Conservation (phyloP, 257 asterid species). For the Plantago elongata region DNA sequence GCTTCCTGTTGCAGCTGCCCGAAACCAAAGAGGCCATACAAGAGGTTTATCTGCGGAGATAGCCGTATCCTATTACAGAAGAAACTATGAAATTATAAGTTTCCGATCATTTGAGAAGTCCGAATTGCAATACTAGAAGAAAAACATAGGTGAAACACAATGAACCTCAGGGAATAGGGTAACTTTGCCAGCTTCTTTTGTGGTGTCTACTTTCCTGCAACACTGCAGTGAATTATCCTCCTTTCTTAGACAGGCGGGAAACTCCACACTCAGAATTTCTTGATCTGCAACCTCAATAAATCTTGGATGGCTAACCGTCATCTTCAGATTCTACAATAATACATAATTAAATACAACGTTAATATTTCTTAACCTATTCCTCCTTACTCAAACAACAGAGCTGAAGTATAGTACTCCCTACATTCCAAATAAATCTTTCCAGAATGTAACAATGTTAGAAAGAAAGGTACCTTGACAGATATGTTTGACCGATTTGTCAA, state of each 20-base stretch:
- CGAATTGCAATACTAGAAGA: slow-evolving; percentile 16
- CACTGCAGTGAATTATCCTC: slow-evolving; percentile 32
- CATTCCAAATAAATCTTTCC: not conserved
- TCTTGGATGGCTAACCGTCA: slow-evolving; percentile 80
- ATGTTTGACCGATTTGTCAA: slow-evolving; percentile 74
- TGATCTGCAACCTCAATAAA: slow-evolving; percentile 63
- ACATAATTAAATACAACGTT: slow-evolving; percentile 27
- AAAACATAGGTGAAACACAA: slow-evolving; percentile 22
- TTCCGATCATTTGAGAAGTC: slow-evolving; percentile 12
- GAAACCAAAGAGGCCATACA: slow-evolving; percentile 89
- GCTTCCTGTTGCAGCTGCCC: slow-evolving; percentile 91
- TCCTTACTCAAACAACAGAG: not conserved
- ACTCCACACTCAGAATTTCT: slow-evolving; percentile 50
- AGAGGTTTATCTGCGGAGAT: slow-evolving; percentile 51
- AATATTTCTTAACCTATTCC: slow-evolving; percentile 11
- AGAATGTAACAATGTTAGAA: too few relatives aligned
- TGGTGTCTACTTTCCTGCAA: slow-evolving; percentile 29
- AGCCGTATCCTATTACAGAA: slow-evolving; percentile 43
- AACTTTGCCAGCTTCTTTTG: slow-evolving; percentile 27
- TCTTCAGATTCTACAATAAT: slow-evolving; percentile 77
- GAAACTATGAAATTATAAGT: slow-evolving; percentile 17
- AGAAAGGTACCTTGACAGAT: slow-evolving; percentile 61
- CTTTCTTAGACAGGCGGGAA: slow-evolving; percentile 69
- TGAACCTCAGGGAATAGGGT: slow-evolving; percentile 78
- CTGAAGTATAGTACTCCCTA: not conserved